phyloP scores from a whole-genome alignment of 495 filamentous ascomycete genomes.

The Penicillium tannophilum region DNA sequence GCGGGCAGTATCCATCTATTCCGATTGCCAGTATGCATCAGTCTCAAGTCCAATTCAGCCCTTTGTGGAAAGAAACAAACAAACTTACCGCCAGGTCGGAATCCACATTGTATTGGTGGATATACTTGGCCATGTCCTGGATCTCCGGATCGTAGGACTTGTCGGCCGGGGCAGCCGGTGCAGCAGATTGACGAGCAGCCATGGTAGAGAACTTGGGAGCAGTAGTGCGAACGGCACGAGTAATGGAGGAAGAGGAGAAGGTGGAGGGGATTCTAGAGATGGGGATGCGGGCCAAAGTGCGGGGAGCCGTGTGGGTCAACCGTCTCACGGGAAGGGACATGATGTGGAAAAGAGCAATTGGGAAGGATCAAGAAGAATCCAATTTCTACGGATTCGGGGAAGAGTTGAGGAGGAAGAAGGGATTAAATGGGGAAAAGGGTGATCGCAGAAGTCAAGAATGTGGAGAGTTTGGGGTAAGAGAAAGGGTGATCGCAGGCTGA shows the following conservation, averaged over 20 bases:
- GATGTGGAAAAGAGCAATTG: conserved; percentile 19
- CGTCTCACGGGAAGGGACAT: conserved; percentile 44
- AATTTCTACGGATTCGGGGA: conserved; percentile 16
- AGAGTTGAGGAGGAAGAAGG: conserved; percentile 12
- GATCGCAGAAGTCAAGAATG: conserved; percentile 11
- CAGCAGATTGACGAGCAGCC: conserved; percentile 45
- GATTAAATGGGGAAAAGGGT: conserved; percentile 4
- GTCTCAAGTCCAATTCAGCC: neutral
- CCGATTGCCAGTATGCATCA: neutral
- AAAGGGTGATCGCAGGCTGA: conserved; percentile 27
- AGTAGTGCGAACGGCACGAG: conserved; percentile 20
- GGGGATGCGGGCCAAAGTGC: conserved; percentile 51
- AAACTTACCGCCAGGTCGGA: conserved; percentile 86
- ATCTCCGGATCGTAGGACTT: conserved; percentile 86
- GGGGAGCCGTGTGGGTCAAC: conserved; percentile 52
- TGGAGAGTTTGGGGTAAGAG: conserved; percentile 13
- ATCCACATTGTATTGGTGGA: conserved; percentile 86
- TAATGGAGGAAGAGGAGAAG: conserved; percentile 23
- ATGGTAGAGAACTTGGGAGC: conserved; percentile 49
- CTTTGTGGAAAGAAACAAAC: conserved; percentile 1
- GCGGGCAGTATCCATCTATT: conserved; percentile 86
- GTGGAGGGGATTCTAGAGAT: conserved; percentile 37
- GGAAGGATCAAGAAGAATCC: conserved; percentile 10
- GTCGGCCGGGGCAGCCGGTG: conserved; percentile 37
- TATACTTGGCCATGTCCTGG: conserved; percentile 89